phyloP scores from a whole-genome alignment of 108 stramenopile genomes.

The Schizochytrium sp. region DNA sequence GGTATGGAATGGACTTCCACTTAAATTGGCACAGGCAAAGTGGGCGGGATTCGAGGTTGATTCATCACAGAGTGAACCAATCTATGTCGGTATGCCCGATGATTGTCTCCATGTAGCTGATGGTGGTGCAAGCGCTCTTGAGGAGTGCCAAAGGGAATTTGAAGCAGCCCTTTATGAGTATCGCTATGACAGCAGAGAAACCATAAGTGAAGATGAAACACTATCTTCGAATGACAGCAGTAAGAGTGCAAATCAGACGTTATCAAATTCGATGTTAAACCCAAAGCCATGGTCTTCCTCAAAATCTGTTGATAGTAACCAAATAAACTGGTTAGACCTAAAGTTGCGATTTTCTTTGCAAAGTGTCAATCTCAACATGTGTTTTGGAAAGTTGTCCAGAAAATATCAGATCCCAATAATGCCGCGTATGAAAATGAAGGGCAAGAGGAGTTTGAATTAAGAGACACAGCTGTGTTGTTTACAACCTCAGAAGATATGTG shows the following conservation, averaged over 20 bases:
- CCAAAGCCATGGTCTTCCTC: too few relatives aligned
- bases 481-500: not conserved
- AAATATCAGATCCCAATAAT: not conserved
- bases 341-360: too few relatives aligned
- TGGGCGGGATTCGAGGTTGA: not conserved
- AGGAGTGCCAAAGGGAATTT: conserved; percentile 50
- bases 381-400: not conserved
- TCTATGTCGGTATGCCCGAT: conserved; percentile 8
- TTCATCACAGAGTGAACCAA: not conserved
- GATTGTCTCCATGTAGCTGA: conserved; percentile 19
- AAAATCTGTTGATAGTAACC: too few relatives aligned
- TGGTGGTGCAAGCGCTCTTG: not conserved
- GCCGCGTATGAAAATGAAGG: not conserved
- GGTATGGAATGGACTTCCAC: not conserved
- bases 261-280: too few relatives aligned
- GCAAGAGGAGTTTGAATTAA: not conserved
- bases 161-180: conserved; percentile 13
- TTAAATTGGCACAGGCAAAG: not conserved
- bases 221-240: not conserved
- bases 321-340: too few relatives aligned
- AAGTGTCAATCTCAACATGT: too few relatives aligned
- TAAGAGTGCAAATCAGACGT: not conserved
- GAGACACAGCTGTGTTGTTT: not conserved
- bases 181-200: not conserved
- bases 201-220: not conserved